Conservation (phyloP, 208 protist species). For the Leishmania major region DNA sequence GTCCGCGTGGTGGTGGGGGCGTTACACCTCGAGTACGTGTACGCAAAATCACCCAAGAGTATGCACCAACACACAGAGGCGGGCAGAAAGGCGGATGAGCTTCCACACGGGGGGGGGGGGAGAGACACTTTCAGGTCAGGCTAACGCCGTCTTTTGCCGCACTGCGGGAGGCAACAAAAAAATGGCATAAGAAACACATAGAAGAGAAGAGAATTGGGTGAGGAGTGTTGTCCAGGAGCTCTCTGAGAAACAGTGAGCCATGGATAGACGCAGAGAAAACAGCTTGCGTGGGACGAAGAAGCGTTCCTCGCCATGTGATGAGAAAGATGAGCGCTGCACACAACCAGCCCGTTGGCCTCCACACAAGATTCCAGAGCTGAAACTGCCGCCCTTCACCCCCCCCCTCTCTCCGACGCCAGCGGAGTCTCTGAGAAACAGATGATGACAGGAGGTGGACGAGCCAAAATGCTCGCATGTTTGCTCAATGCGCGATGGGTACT, state of each 20-base stretch:
- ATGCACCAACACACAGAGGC: not conserved
- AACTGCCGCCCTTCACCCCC: not conserved
- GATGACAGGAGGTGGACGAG: not conserved
- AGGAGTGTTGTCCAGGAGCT: not conserved
- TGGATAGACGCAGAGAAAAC: not conserved
- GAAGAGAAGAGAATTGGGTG: not conserved
- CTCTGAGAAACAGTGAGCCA: not conserved
- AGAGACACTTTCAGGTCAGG: not conserved
- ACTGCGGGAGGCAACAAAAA: not conserved
- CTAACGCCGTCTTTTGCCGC: not conserved
- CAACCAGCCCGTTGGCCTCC: not conserved
- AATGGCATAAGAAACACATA: not conserved
- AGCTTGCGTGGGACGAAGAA: not conserved
- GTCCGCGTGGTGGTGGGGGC: not conserved
- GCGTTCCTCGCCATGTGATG: not conserved
- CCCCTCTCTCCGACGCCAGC: not conserved
- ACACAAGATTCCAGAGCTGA: not conserved
- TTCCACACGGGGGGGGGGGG: not conserved
- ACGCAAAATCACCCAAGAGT: not conserved
- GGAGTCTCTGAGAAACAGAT: not conserved
- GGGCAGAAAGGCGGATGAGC: not conserved
- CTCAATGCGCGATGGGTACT: not conserved
- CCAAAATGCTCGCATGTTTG: not conserved
- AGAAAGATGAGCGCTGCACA: not conserved
- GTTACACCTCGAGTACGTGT: not conserved